These are phyloP conservation scores for Penicillium polonicum DNA, from an alignment of 2,329 filamentous ascomycete species.

Conservation along the genomic window DNA sequence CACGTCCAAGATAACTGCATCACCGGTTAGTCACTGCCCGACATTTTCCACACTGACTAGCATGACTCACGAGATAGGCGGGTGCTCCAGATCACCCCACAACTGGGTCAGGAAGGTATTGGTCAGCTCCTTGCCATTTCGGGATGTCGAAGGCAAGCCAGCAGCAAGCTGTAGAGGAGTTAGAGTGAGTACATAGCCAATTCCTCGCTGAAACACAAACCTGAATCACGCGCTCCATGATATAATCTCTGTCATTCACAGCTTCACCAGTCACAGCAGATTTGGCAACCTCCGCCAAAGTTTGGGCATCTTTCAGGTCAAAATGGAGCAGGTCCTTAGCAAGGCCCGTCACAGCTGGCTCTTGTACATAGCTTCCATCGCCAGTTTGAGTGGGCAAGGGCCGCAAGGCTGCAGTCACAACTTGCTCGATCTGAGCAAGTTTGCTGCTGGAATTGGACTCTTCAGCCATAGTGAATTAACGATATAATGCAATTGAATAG, in stretches of 20 bases:
- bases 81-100: slow-evolving; percentile 57
- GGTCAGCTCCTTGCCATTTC: slow-evolving; percentile 42
- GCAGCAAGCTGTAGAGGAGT: slow-evolving; percentile 34
- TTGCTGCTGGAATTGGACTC: slow-evolving; percentile 30
- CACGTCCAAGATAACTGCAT: slow-evolving; percentile 39
- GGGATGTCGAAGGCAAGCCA: slow-evolving; percentile 38
- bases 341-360: slow-evolving; percentile 36
- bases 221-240: slow-evolving; percentile 59
- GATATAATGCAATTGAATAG: neutral
- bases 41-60: neutral
- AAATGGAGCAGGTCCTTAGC: slow-evolving; percentile 49
- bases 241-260: slow-evolving; percentile 61
- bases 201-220: slow-evolving; percentile 19
- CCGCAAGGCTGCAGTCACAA: slow-evolving; percentile 43
- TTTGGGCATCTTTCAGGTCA: slow-evolving; percentile 47
- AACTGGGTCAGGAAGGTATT: slow-evolving; percentile 54
- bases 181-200: neutral
- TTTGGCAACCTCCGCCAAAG: slow-evolving; percentile 42
- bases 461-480: slow-evolving; percentile 21
- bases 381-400: slow-evolving; percentile 45
- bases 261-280: slow-evolving; percentile 50
- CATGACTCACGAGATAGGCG: slow-evolving; percentile 48
- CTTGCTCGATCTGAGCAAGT: slow-evolving; percentile 40
- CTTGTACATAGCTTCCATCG: slow-evolving; percentile 42
- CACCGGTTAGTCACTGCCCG: slow-evolving; percentile 13